Percentiles rank a stretch among this genome's conserved stretches.
Conservation (phyloP, 2,329 filamentous ascomycete genomes). For the Aspergillus tamarii region DNA sequence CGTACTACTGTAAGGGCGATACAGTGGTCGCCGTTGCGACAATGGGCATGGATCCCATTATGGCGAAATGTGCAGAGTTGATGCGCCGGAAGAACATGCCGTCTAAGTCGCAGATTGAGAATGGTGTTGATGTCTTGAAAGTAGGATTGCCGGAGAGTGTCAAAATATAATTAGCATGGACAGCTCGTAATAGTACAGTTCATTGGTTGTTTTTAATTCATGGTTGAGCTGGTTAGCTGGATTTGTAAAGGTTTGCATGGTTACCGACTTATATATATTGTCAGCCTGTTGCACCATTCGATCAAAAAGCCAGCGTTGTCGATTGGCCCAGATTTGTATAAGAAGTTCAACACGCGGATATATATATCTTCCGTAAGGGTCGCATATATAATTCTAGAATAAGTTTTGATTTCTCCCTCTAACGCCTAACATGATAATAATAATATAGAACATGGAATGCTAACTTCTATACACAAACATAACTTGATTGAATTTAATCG, state of each 20-base stretch:
- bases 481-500: constrained; percentile 10
- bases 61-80: constrained; percentile 80
- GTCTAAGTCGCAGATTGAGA: constrained; percentile 73
- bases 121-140: constrained; percentile 46
- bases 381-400: background rate
- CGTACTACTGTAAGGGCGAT: constrained; percentile 86
- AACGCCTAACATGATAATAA: constrained; percentile 26
- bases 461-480: constrained; percentile 13
- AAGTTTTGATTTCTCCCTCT: constrained; percentile 23
- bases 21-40: constrained; percentile 86
- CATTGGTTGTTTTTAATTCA: background rate
- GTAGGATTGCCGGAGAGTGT: constrained; percentile 31
- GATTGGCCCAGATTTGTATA: background rate
- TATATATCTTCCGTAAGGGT: background rate
- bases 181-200: background rate
- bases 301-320: background rate
- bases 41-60: constrained; percentile 87
- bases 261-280: background rate
- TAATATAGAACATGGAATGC: constrained; percentile 21
- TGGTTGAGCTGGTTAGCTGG: background rate
- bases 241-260: background rate
- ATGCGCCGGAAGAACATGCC: constrained; percentile 85
- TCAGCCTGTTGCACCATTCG: too few species aligned
- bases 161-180: constrained; percentile 19
- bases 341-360: too few species aligned